Percentiles rank a stretch among this genome's conserved stretches.
These are phyloP conservation scores for Aureobasidium melanogenum DNA, from an alignment of 2,329 filamentous ascomycete species.

Conservation along the genomic window DNA sequence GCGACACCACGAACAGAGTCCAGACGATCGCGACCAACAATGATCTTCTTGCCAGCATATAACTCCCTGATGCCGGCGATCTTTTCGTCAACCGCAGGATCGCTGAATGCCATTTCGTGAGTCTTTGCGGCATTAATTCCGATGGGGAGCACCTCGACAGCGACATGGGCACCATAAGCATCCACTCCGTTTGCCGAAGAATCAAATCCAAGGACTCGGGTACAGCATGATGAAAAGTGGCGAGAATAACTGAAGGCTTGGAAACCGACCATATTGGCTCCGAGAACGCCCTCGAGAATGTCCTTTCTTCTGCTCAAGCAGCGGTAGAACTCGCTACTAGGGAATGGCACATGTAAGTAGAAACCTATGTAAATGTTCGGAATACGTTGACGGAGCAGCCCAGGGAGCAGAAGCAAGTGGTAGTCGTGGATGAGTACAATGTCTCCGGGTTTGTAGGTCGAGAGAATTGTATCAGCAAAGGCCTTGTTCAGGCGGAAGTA, in stretches of 20 bases:
- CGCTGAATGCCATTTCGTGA: constrained; percentile 63
- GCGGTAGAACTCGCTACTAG: constrained; percentile 89
- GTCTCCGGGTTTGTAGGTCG: constrained; percentile 86
- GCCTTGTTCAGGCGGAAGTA: constrained; percentile 89
- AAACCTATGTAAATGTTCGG: constrained; percentile 91
- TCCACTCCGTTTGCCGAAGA: constrained; percentile 80
- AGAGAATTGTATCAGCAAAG: constrained; percentile 81
- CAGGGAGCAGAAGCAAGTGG: constrained; percentile 81
- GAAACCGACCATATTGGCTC: constrained; percentile 88
- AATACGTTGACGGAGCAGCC: constrained; percentile 74
- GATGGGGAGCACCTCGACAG: constrained; percentile 89
- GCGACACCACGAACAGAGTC: constrained; percentile 87
- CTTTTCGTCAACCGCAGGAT: constrained; percentile 61
- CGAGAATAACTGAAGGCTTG: constrained; percentile 93
- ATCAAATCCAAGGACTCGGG: constrained; percentile 80
- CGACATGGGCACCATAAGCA: constrained; percentile 78
- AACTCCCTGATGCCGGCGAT: constrained; percentile 62
- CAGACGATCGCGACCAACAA: constrained; percentile 87
- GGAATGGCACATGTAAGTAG: constrained; percentile 89
- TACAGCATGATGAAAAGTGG: constrained; percentile 91
- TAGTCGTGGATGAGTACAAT: constrained; percentile 92
- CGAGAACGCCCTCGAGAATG: constrained; percentile 78
- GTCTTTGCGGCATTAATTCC: constrained; percentile 84
- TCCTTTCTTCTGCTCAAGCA: constrained; percentile 85
- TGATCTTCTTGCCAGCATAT: constrained; percentile 87